These are phyloP conservation scores for Canariomyces notabilis DNA, from an alignment of 2,329 filamentous ascomycete genomes.

Conservation along the genomic window DNA sequence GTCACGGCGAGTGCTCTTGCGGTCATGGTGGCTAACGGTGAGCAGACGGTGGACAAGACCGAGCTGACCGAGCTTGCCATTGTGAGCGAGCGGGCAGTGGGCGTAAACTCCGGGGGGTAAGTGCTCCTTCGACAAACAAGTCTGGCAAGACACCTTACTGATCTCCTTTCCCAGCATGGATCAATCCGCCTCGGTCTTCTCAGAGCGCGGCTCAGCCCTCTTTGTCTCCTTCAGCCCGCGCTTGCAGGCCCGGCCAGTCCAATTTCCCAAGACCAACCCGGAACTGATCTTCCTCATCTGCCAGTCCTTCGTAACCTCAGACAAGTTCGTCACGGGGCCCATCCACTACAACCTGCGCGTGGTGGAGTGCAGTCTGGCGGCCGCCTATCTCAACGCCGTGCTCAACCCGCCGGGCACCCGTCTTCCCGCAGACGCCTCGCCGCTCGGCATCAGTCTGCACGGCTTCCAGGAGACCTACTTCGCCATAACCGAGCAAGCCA, in stretches of 20 bases:
- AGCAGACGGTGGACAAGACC: conserved; percentile 76
- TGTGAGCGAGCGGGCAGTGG: conserved; percentile 87
- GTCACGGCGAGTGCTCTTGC: conserved; percentile 86
- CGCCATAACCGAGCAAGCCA: conserved; percentile 41
- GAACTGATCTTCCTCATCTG: conserved; percentile 90
- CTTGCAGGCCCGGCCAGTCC: conserved; percentile 70
- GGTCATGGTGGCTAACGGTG: conserved; percentile 79
- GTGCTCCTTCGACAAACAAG: conserved; percentile 25
- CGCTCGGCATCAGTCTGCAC: conserved; percentile 75
- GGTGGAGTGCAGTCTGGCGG: conserved; percentile 89
- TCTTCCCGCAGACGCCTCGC: conserved; percentile 73
- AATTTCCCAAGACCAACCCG: conserved; percentile 74
- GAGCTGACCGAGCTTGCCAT: conserved; percentile 89
- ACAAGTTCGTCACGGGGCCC: conserved; percentile 91
- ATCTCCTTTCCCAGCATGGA: conserved; percentile 67
- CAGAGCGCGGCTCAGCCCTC: conserved; percentile 75
- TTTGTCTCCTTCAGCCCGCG: conserved; percentile 84
- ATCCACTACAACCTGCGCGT: conserved; percentile 96
- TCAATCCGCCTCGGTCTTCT: conserved; percentile 93
- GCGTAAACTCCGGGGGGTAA: conserved; percentile 92
- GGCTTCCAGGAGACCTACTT: conserved; percentile 86
- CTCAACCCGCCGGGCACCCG: conserved; percentile 52
- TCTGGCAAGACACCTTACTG: not conserved
- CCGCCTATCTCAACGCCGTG: conserved; percentile 58
- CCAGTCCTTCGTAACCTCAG: conserved; percentile 87